Base-by-base conservation (phyloP, 768 basidiomycete species). In the Dentipellis sp. region DNA sequence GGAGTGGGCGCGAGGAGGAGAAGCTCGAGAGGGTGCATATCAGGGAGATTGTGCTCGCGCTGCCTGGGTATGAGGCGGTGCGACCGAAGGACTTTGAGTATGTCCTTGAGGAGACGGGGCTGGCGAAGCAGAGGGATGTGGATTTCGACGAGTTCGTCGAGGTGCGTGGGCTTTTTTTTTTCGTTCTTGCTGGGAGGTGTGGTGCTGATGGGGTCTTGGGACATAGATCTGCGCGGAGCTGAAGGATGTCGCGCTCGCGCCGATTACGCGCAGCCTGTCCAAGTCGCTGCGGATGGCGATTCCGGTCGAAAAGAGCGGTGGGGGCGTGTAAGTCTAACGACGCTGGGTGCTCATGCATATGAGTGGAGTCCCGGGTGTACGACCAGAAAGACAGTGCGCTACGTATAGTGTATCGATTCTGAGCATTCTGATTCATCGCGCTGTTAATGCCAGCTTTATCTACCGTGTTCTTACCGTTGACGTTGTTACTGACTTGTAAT, bases 131-230 rank as follows among this genome's bases (percentile, higher is more conserved):
- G 62, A 68, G 70, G 29, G 77, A 78, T 23, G 70, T 97, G 49
- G 82, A 84, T 59, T 83, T 91, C 63, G 88, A 94, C 60, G 89
- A 91, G 65, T 94, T 94, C 68, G 75, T 94, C 50, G 91, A 94
- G 81, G 90, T 90, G 60, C 12, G 83, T 71, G 22, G 37, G 12
- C 53, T 38, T 56, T 57, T 14, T 7, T 7, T 23, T 19, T n/a
- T 29, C 53, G 37, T 40, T 29, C 53, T 40, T 40, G 40, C n/a
- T 45, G 36, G 22, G 17, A 49, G 52, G 29, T 49, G 58, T 16
- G 50, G 21, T 54, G 35, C 52, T 23, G 16, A 3, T 56, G 34
- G 17, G 48, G 10, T 59, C 7, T n/a, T n/a, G 16, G 5, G 53
- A 11, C 14, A 46, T 14, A 90, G 88, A 78, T 90, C 38, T 90